Conservation (phyloP, 106 monocot genomes). For the Dioscorea alata region DNA sequence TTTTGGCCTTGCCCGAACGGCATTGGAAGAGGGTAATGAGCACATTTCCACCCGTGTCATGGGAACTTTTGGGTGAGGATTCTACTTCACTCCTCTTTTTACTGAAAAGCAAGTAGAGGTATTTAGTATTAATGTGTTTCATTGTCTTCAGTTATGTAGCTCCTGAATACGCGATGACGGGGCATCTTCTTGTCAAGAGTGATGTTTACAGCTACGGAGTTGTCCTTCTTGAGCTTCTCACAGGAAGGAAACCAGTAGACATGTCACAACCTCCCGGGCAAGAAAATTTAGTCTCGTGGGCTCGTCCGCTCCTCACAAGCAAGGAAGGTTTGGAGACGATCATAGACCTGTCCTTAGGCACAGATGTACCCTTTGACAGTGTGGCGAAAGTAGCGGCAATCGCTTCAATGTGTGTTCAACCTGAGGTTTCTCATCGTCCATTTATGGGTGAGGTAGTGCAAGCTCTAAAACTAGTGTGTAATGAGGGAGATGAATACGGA, state of each 20-base stretch:
- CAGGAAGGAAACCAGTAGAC: conserved; percentile 81
- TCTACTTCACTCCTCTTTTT: no score
- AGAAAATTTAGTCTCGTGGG: conserved; percentile 88
- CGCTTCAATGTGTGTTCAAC: conserved; percentile 95
- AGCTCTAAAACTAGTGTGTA: conserved; percentile 80
- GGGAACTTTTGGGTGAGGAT: conserved; percentile 92
- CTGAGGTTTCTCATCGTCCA: conserved; percentile 87
- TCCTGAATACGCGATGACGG: conserved; percentile 95
- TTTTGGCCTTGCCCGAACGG: conserved; percentile 85
- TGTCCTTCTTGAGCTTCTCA: conserved; percentile 84
- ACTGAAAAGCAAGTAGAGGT: no score
- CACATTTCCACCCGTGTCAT: conserved; percentile 95
- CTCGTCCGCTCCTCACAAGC: conserved; percentile 70
- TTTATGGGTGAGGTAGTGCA: conserved; percentile 97
- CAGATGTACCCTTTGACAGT: conserved; percentile 34
- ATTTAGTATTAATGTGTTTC: background rate
- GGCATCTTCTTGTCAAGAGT: conserved; percentile 94
- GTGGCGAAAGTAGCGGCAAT: conserved; percentile 85
- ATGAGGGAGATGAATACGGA: conserved; percentile 29
- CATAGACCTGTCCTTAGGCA: conserved; percentile 62
- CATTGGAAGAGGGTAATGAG: conserved; percentile 65
- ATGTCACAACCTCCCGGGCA: conserved; percentile 74
- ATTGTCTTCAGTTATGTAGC: conserved; percentile 68
- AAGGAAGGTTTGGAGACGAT: conserved; percentile 41
- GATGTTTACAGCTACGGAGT: conserved; percentile 98